Evolutionary conservation across 1,139 yeast genomes (phyloP), one percentile per base, ranked within the genome.

Genomic region (Sugiyamaella castrensis): DNA sequence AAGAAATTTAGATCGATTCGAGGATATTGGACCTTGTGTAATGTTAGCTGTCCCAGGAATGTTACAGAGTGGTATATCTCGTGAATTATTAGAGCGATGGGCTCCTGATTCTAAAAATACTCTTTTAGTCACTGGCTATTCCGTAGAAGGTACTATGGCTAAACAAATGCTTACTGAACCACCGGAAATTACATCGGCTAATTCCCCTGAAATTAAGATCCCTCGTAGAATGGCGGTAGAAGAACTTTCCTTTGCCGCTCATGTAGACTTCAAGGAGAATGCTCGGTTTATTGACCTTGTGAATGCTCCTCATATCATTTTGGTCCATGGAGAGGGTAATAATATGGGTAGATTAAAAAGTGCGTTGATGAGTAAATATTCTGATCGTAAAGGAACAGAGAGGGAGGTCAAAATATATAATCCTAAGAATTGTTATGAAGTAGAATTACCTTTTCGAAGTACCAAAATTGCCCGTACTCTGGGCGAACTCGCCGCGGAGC

Each of bases 91-190:
- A 36, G 99, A 92, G 64, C 80, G 85, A 65, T 92, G 99, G 99
- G 92, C 96, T 1, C 98, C 98, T 0, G 98, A 92, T 62, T 87
- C 95, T 2, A 85, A 88, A 61, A 92, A 92, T 61, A 75, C 95
- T 1, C 82, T 89, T 28, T 79, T 92, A 32, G 71, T 92, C 66
- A 94, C 99, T 0, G 99, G 99, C 71, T 92, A 92, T 67, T 91
- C 98, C 2, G 96, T 92, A 4, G 99, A 92, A 65, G 98, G 99
- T 24, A 92, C 98, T 1, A 81, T 92, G 89, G 99, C 98, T 0
- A 92, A 92, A 63, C 87, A 80, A 51, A 73, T 92, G 40, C 72
- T 94, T 57, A 80, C 88, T 40, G 97, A 91, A 59, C 98, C 99
- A 0, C 80, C 82, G 27, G 87, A 89, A 15, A 88, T 92, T 48